These are phyloP conservation scores for Penicillium thymicola DNA, from an alignment of 2,329 filamentous ascomycete species.

Conservation along the genomic window DNA sequence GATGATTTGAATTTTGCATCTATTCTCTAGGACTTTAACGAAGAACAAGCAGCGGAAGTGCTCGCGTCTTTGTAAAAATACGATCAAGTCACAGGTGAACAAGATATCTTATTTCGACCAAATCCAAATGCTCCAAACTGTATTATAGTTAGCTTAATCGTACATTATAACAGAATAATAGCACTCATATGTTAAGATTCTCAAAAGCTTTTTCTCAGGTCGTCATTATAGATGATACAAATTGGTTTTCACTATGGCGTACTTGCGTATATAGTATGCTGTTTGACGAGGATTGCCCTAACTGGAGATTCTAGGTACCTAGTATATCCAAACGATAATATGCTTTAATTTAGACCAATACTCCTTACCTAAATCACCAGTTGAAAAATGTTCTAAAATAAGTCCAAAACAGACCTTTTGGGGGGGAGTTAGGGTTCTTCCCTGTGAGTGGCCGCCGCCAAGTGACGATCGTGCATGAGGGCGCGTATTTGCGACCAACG, in stretches of 20 bases:
- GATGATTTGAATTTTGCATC: neutral
- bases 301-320: no score
- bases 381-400: neutral
- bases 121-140: neutral
- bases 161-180: neutral
- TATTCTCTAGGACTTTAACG: neutral
- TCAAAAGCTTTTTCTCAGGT: neutral
- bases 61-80: neutral
- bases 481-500: slow-evolving; percentile 31
- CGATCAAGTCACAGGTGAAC: no score
- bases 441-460: slow-evolving; percentile 19
- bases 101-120: neutral
- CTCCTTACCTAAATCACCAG: neutral
- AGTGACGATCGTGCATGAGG: slow-evolving; percentile 26
- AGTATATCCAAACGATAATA: neutral
- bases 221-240: neutral
- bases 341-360: neutral
- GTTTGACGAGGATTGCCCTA: neutral
- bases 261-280: neutral
- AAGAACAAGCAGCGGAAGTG: no score
- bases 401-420: neutral
- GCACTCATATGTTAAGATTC: neutral
- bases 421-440: neutral
- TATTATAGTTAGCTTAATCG: no score
- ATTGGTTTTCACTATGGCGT: neutral